Evolutionary conservation across 1,284 basidiomycete genomes (phyloP).

Genomic region (Melampsora abietis-canadensis): DNA sequence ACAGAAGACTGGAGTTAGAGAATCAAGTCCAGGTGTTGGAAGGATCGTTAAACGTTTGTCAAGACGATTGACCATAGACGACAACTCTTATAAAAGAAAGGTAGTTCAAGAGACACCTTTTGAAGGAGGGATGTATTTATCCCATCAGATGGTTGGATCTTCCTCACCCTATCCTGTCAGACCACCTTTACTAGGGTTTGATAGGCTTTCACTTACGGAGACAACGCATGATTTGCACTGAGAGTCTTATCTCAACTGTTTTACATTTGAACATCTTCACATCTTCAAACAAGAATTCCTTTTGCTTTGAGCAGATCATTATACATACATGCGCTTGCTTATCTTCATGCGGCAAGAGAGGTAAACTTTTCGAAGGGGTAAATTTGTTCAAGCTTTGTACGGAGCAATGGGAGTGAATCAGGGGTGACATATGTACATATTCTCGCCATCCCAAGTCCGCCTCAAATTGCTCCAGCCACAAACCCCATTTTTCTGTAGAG

Average conservation of each 20-base stretch:
- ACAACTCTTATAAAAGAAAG: background rate
- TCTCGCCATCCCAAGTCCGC: no score
- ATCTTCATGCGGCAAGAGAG: background rate
- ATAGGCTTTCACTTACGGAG: background rate
- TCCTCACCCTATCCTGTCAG: background rate
- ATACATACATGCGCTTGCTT: background rate
- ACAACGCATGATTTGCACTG: background rate
- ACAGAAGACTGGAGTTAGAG: background rate
- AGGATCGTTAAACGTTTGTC: background rate
- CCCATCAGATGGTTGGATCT: background rate
- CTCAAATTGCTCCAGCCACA: no score
- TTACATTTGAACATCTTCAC: background rate
- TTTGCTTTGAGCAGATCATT: no score
- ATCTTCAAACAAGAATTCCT: background rate
- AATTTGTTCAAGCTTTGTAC: background rate
- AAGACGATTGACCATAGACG: background rate
- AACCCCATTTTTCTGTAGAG: no score
- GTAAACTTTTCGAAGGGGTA: no score
- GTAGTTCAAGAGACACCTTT: background rate
- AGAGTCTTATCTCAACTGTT: background rate
- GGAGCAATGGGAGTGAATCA: no score
- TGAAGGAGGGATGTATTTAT: background rate
- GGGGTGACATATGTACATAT: no score
- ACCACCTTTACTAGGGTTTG: background rate
- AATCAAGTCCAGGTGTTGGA: background rate